These are phyloP conservation scores for Botrytis hyacinthi DNA, from an alignment of 2,329 filamentous ascomycete species.

Conservation along the genomic window DNA sequence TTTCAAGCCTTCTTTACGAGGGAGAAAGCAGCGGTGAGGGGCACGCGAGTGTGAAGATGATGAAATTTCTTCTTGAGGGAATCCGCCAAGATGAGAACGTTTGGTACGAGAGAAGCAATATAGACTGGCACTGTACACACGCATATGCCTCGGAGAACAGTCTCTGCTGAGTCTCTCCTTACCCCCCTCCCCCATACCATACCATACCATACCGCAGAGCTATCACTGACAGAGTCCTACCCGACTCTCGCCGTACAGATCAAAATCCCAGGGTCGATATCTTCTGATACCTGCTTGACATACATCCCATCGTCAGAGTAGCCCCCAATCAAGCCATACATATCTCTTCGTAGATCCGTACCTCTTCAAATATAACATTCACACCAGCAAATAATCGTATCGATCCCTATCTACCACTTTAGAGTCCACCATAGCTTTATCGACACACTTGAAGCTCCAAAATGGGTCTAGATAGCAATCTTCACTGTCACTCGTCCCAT, in stretches of 20 bases:
- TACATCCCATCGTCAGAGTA: neutral
- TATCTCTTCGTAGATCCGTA: neutral
- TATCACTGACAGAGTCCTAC: neutral
- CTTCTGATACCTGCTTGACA: neutral
- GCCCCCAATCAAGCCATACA: neutral
- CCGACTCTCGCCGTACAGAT: neutral
- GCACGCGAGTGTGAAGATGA: neutral
- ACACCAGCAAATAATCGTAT: too few species aligned
- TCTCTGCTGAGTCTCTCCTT: neutral
- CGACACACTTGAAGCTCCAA: neutral
- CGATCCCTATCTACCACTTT: neutral
- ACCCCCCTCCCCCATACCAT: neutral
- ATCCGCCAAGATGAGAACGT: neutral
- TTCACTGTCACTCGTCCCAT: neutral
- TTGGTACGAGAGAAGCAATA: neutral
- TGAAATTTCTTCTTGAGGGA: neutral
- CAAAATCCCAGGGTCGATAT: neutral
- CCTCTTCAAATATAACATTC: neutral
- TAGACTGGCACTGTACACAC: neutral
- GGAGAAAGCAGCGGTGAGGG: constrained; percentile 2
- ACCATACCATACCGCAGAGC: neutral
- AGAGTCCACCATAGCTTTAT: neutral
- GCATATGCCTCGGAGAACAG: neutral
- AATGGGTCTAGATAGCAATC: neutral
- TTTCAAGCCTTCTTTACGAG: neutral